A percentile compares a stretch with the other conserved stretches of the same genome.
Evolutionary conservation across 345 rosid species (phyloP).

Genomic region (Melaleuca quinquenervia): DNA sequence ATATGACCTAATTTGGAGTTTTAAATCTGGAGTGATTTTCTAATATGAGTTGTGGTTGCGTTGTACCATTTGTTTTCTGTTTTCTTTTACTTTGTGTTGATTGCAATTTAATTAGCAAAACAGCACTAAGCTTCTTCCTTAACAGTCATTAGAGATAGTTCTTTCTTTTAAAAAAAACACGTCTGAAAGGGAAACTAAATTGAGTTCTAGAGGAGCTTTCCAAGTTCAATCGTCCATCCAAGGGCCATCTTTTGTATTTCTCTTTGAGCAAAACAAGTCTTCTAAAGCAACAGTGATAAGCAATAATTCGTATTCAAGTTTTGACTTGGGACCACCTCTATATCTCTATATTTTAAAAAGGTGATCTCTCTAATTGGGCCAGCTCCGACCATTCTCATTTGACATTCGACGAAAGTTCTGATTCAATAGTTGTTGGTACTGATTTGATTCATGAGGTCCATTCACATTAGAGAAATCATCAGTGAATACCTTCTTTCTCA

Average conservation of each 20-base stretch:
- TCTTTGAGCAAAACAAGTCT: neutral
- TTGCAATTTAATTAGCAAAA: neutral
- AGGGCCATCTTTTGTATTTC: neutral
- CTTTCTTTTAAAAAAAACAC: neutral
- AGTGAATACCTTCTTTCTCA: too few relatives aligned
- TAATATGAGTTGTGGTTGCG: neutral
- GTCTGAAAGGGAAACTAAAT: neutral
- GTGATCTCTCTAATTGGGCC: neutral
- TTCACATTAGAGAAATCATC: neutral
- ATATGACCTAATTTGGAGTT: neutral
- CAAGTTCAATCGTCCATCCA: neutral
- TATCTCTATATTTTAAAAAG: neutral
- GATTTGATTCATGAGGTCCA: neutral
- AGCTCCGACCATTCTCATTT: neutral
- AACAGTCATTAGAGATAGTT: neutral
- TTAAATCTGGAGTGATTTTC: neutral
- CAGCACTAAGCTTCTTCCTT: neutral
- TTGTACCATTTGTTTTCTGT: neutral
- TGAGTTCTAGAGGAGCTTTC: neutral
- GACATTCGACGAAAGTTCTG: neutral
- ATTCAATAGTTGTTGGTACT: neutral
- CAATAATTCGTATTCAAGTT: neutral
- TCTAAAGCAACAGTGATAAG: neutral
- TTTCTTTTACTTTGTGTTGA: neutral
- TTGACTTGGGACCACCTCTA: too few relatives aligned